These are phyloP conservation scores for Leucocoprinus sp. DNA, from an alignment of 768 basidiomycete species.

Conservation along the genomic window DNA sequence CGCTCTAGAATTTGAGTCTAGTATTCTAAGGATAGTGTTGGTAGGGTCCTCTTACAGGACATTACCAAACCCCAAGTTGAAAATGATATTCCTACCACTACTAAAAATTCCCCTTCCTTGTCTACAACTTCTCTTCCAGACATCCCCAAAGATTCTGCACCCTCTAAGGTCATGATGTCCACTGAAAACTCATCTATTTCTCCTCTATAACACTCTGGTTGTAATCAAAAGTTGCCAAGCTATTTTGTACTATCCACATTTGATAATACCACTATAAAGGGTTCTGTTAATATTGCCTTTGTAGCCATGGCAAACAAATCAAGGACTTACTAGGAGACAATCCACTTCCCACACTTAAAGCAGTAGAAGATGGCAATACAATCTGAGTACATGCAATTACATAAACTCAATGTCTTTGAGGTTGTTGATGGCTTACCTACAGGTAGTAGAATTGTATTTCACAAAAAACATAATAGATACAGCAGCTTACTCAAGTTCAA, in stretches of 20 bases:
- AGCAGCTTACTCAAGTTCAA: too few species aligned
- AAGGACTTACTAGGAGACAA: not conserved
- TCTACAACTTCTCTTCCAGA: too few species aligned
- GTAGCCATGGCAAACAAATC: not conserved
- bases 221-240: not conserved
- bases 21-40: too few species aligned
- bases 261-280: not conserved
- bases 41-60: too few species aligned
- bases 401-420: constrained; percentile 9
- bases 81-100: not conserved
- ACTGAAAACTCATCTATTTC: too few species aligned
- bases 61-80: not conserved
- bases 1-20: too few species aligned
- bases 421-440: constrained; percentile 1
- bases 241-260: not conserved
- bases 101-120: not conserved
- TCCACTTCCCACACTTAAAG: not conserved
- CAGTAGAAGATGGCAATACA: constrained; percentile 13
- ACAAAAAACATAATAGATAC: too few species aligned
- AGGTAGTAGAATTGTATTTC: too few species aligned
- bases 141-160: too few species aligned
- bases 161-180: too few species aligned
- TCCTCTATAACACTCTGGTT: not conserved
- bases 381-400: constrained; percentile 8
- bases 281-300: not conserved